Evolutionary conservation across 805 yeast species (phyloP).

Genomic region (Hanseniaspora lachancei): DNA sequence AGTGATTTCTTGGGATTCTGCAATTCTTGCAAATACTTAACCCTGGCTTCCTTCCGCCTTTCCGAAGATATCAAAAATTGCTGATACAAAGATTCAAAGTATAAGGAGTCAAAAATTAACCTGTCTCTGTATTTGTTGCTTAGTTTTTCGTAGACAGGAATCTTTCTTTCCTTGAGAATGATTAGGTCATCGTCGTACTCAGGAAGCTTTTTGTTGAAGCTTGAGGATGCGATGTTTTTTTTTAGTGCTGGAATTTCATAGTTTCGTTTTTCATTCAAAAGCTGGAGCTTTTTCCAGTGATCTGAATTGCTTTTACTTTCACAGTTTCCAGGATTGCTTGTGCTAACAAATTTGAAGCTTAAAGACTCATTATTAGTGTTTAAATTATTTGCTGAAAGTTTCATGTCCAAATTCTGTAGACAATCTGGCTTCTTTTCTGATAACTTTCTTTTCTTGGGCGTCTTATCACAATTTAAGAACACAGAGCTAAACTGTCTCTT

Average conservation of each 20-base stretch:
- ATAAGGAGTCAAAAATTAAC: slow-evolving; percentile 13
- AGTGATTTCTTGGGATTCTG: slow-evolving; percentile 26
- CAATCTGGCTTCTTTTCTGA: neutral
- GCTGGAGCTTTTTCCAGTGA: neutral
- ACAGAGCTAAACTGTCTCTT: neutral
- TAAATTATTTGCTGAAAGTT: neutral
- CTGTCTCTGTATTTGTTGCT: slow-evolving; percentile 15
- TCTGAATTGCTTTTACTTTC: neutral
- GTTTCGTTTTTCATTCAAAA: neutral
- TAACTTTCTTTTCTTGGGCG: neutral
- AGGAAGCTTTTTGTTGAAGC: neutral
- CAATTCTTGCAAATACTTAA: slow-evolving; percentile 33
- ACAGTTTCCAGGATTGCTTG: neutral
- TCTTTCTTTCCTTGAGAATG: slow-evolving; percentile 21
- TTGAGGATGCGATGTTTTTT: neutral
- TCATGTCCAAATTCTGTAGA: neutral
- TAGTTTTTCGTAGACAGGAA: slow-evolving; percentile 22
- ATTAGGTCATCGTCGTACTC: slow-evolving; percentile 21
- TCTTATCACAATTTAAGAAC: neutral
- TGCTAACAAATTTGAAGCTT: neutral
- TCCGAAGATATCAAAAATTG: slow-evolving; percentile 22
- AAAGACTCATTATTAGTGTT: neutral
- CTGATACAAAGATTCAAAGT: slow-evolving; percentile 22
- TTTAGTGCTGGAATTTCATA: neutral
- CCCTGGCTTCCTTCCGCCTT: slow-evolving; percentile 33